Base-by-base conservation (phyloP, 2,329 filamentous ascomycete species). In the Calonectria montana region DNA sequence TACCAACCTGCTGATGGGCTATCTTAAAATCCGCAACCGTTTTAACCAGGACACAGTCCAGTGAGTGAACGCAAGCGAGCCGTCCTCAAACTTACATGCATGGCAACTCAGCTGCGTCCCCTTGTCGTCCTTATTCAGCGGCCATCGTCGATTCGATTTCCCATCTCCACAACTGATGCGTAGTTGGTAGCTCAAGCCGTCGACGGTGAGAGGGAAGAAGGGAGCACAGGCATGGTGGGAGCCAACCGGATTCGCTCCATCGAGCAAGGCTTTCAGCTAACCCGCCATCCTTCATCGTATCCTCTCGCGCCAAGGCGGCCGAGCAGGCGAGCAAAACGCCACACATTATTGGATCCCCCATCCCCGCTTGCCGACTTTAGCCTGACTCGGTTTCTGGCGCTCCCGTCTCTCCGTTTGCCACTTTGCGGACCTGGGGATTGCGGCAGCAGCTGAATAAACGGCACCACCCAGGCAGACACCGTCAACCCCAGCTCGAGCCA, bases 161-260 rank as follows among this genome's bases (percentile, higher is more conserved):
- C 31, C 23, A 39, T 39, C 53, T 59, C 35, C 53, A 59, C 53
- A 37, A 37, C 35, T 39, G 53, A 59, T 59, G 31, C 13, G 37
- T 59, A 27, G n/a, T 59, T 21, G 53, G 53, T 59, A 59, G 53
- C 53, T 59, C 53, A 35, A 59, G 53, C 37, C 53, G 31, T 21
- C 31, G 35, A 37, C 53, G 21, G 53, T 21, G 6, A 39, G 12
- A 35, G n/a, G 31, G 16, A 59, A 15, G 53, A 31, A 35, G 53
- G 53, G 23, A 16, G 16, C 13, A 35, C 53, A 31, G 10, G 18
- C 21, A 39, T 8, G 13, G 31, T 35, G 35, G 50, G 53, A 59
- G n/a, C 53, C 53, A 59, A 59, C 53, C 53, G 53, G 53, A 21
- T 59, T 39, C 15, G 53, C 53, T 59, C 35, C 53, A 15, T 18